A percentile compares a stretch with the other conserved stretches of the same genome.
Evolutionary conservation across 1,284 basidiomycete species (phyloP).

Genomic region (Ustilago crameri): DNA sequence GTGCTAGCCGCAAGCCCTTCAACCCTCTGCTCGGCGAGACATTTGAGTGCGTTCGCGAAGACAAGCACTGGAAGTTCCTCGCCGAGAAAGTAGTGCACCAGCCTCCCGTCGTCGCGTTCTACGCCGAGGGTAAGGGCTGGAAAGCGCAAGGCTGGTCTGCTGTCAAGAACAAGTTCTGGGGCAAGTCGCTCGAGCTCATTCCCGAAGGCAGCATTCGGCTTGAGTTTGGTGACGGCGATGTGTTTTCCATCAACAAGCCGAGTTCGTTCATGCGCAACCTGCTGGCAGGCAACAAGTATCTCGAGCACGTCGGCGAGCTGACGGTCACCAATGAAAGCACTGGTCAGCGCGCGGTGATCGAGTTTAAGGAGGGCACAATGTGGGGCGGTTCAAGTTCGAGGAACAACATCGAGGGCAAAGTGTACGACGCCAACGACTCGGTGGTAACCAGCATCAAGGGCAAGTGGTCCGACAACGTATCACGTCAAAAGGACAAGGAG

Average conservation of each 20-base stretch:
- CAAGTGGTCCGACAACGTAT: constrained; percentile 61
- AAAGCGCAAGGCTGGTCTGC: constrained; percentile 55
- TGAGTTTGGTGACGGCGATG: constrained; percentile 64
- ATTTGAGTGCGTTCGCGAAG: constrained; percentile 65
- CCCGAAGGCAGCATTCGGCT: constrained; percentile 58
- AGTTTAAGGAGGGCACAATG: constrained; percentile 67
- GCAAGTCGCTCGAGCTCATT: constrained; percentile 66
- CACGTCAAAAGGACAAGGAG: constrained; percentile 58
- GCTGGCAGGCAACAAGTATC: constrained; percentile 67
- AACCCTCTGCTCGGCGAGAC: constrained; percentile 68
- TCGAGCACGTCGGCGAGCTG: constrained; percentile 67
- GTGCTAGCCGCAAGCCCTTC: constrained; percentile 67
- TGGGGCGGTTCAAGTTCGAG: constrained; percentile 58
- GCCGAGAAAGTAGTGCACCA: constrained; percentile 68
- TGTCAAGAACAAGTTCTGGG: constrained; percentile 69
- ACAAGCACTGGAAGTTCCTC: constrained; percentile 59
- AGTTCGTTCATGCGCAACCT: constrained; percentile 67
- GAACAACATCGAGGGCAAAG: constrained; percentile 57
- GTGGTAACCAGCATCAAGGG: constrained; percentile 56
- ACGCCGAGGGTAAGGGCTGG: constrained; percentile 66
- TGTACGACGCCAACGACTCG: constrained; percentile 60
- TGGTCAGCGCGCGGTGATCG: constrained; percentile 53
- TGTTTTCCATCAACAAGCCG: constrained; percentile 60
- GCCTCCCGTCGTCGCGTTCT: constrained; percentile 63
- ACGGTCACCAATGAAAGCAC: constrained; percentile 58